Percentiles rank a stretch among this genome's conserved stretches.
phyloP scores from a whole-genome alignment of 2,329 filamentous ascomycete genomes.

The Ascochyta lentis region DNA sequence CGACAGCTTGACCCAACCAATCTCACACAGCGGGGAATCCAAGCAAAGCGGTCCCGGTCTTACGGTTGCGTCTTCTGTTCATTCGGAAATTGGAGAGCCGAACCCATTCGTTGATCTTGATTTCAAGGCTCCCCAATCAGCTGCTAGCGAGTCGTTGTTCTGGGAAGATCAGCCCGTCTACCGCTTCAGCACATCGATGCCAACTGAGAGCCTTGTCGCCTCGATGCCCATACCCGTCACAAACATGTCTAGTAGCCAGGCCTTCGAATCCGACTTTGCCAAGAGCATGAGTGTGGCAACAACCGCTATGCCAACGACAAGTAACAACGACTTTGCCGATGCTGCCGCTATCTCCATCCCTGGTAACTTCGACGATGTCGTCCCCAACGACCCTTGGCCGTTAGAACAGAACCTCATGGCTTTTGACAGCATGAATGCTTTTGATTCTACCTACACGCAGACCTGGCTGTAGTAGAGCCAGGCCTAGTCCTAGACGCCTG shows the following conservation, averaged over 20 bases:
- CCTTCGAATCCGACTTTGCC: slow-evolving; percentile 40
- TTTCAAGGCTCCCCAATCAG: slow-evolving; percentile 38
- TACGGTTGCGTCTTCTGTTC: slow-evolving; percentile 50
- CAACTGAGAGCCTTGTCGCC: slow-evolving; percentile 31
- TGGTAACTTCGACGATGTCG: slow-evolving; percentile 38
- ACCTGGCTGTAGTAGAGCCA: slow-evolving; percentile 39
- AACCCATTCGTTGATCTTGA: slow-evolving; percentile 45
- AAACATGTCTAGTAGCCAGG: slow-evolving; percentile 30
- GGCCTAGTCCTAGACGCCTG: slow-evolving; percentile 43
- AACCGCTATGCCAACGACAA: slow-evolving; percentile 33
- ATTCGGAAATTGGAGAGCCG: slow-evolving; percentile 50
- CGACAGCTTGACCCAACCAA: slow-evolving; percentile 45
- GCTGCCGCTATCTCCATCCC: slow-evolving; percentile 43
- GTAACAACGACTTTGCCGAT: slow-evolving; percentile 33
- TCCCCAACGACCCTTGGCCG: slow-evolving; percentile 41
- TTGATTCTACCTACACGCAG: slow-evolving; percentile 36
- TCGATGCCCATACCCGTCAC: slow-evolving; percentile 35
- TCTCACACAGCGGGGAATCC: slow-evolving; percentile 51
- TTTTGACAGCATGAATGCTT: slow-evolving; percentile 33
- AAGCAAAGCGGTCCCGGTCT: slow-evolving; percentile 50
- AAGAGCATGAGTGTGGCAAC: slow-evolving; percentile 34
- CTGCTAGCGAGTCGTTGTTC: slow-evolving; percentile 43
- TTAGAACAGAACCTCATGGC: slow-evolving; percentile 36
- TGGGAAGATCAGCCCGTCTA: slow-evolving; percentile 49
- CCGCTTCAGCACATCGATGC: slow-evolving; percentile 35